These are phyloP conservation scores for Trypanosoma avium DNA, from an alignment of 208 protist genomes.

Conservation along the genomic window DNA sequence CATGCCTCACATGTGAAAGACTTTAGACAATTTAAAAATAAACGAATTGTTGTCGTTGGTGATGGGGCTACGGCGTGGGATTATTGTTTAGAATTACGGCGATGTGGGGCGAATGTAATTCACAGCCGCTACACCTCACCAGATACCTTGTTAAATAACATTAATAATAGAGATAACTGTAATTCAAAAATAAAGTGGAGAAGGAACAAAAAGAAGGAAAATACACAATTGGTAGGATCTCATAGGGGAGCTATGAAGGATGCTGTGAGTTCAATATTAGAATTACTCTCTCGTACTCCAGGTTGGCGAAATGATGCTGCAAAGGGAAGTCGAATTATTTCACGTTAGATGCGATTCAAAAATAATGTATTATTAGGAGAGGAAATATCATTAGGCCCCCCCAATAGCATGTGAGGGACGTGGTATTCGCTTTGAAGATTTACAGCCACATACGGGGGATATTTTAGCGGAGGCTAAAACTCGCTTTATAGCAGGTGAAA, in stretches of 20 bases:
- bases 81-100: slow-evolving; percentile 70
- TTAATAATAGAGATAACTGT: background rate
- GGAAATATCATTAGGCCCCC: slow-evolving; percentile 43
- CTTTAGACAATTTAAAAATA: slow-evolving; percentile 67
- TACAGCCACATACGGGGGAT: slow-evolving; percentile 21
- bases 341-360: slow-evolving; percentile 53
- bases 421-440: slow-evolving; percentile 52
- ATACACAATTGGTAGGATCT: too few relatives aligned
- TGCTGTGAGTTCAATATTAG: slow-evolving; percentile 29
- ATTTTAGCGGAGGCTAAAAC: slow-evolving; percentile 36
- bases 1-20: slow-evolving; percentile 86
- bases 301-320: slow-evolving; percentile 53
- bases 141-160: too few relatives aligned
- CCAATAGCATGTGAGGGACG: slow-evolving; percentile 38
- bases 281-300: slow-evolving; percentile 35
- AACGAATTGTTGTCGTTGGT: slow-evolving; percentile 81
- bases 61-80: slow-evolving; percentile 83
- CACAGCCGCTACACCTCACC: slow-evolving; percentile 46
- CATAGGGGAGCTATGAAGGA: slow-evolving; percentile 22
- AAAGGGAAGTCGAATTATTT: slow-evolving; percentile 47
- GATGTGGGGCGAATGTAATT: slow-evolving; percentile 65
- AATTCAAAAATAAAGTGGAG: too few relatives aligned
- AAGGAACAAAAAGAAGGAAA: too few relatives aligned
- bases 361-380: slow-evolving; percentile 29
- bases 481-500: slow-evolving; percentile 1